Evolutionary conservation across 805 yeast species (phyloP).

Genomic region (Zygoascus flipseniorum): DNA sequence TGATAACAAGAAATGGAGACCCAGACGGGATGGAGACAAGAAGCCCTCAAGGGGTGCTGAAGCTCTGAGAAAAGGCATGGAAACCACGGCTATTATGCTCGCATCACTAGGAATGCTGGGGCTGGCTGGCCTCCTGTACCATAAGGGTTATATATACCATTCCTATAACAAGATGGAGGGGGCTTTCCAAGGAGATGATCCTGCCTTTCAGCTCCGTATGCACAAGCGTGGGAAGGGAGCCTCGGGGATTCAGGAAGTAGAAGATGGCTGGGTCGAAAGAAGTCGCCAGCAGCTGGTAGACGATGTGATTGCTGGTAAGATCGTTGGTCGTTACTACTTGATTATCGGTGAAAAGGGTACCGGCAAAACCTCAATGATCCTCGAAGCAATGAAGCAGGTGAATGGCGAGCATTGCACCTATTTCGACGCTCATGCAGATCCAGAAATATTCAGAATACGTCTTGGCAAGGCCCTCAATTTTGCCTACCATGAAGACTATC

Average conservation of each 20-base stretch:
- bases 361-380: constrained; percentile 68
- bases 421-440: constrained; percentile 78
- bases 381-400: constrained; percentile 60
- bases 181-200: constrained; percentile 63
- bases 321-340: constrained; percentile 59
- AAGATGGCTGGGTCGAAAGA: constrained; percentile 58
- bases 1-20: background rate
- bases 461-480: constrained; percentile 69
- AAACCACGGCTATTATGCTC: constrained; percentile 64
- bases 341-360: constrained; percentile 82
- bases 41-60: constrained; percentile 1
- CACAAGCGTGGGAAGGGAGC: constrained; percentile 28
- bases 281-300: constrained; percentile 60
- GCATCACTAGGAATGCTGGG: constrained; percentile 63
- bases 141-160: constrained; percentile 47
- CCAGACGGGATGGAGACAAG: background rate
- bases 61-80: constrained; percentile 25
- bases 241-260: constrained; percentile 15
- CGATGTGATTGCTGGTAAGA: constrained; percentile 55
- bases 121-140: constrained; percentile 64
- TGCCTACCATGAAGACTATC: constrained; percentile 70
- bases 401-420: constrained; percentile 58
- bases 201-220: constrained; percentile 51
- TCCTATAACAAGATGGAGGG: constrained; percentile 55
- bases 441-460: constrained; percentile 70